These are phyloP conservation scores for Lactarius hengduanensis DNA, from an alignment of 768 basidiomycete genomes.

Conservation along the genomic window DNA sequence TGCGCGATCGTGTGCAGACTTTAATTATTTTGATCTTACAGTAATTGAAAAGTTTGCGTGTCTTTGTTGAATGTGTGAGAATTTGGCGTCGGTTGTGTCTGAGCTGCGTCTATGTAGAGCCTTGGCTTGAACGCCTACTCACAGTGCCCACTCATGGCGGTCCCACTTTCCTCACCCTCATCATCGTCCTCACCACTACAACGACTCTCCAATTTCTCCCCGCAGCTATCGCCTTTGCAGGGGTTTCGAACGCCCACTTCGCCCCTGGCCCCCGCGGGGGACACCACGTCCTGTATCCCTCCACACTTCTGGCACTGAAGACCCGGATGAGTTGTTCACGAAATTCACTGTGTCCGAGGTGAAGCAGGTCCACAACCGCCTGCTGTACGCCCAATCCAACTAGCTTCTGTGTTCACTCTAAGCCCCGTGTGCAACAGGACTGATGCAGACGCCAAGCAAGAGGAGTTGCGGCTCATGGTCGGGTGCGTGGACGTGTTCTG, in stretches of 20 bases:
- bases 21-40: not conserved
- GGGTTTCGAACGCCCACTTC: conserved; percentile 22
- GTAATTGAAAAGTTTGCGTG: not conserved
- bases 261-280: conserved; percentile 24
- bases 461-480: conserved; percentile 87
- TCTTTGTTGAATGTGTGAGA: not conserved
- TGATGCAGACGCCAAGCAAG: conserved; percentile 85
- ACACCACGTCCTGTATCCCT: conserved; percentile 3
- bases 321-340: conserved; percentile 74
- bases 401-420: conserved; percentile 9
- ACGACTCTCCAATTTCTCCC: conserved; percentile 9
- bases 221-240: conserved; percentile 16
- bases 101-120: too few relatives aligned
- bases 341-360: conserved; percentile 72
- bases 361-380: conserved; percentile 59
- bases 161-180: conserved; percentile 35
- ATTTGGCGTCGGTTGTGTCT: not conserved
- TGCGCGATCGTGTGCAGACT: not conserved
- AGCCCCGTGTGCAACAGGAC: conserved; percentile 14
- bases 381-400: conserved; percentile 49
- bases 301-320: conserved; percentile 32
- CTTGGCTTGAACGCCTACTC: not conserved
- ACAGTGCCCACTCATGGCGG: conserved; percentile 36
- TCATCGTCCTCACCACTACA: conserved; percentile 23
- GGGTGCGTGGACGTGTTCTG: conserved; percentile 59